A percentile compares a stretch with the other conserved stretches of the same genome.
phyloP scores from a whole-genome alignment of 176 grass and related monocot species.

The Aechmea fasciata region DNA sequence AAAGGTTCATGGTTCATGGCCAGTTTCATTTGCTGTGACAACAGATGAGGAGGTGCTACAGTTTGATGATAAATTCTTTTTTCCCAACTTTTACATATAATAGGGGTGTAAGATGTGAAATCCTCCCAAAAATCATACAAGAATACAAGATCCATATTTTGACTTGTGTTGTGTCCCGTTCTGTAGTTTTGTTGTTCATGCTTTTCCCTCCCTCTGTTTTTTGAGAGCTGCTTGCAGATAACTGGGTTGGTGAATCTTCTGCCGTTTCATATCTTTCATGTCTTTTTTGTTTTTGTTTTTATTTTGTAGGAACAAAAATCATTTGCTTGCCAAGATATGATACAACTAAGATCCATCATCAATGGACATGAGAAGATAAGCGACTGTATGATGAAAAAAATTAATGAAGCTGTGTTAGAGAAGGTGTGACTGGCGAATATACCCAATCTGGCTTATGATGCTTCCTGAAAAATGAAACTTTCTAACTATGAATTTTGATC shows the following conservation, averaged over 20 bases:
- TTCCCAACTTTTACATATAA: no score
- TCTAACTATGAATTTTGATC: slow-evolving; percentile 3
- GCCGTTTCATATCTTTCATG: slow-evolving; percentile 4
- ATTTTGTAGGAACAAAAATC: slow-evolving; percentile 55
- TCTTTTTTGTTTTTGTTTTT: neutral
- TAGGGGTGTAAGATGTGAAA: no score
- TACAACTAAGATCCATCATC: slow-evolving; percentile 33
- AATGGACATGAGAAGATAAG: slow-evolving; percentile 40
- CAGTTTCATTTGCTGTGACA: no score
- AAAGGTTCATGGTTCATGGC: no score
- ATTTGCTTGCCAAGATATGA: slow-evolving; percentile 32
- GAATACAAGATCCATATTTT: no score
- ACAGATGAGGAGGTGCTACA: no score
- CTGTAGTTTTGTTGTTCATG: no score
- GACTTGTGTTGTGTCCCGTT: no score
- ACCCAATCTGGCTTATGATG: neutral
- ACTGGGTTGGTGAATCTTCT: slow-evolving; percentile 3
- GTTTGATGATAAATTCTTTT: no score
- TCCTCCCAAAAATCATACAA: no score
- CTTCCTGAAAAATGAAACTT: neutral
- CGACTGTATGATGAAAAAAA: slow-evolving; percentile 31
- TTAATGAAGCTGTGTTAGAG: slow-evolving; percentile 56
- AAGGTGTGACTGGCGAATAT: slow-evolving; percentile 42
- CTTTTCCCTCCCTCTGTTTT: no score
- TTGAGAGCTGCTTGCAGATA: neutral